phyloP scores from a whole-genome alignment of 371 early-diverging fungal species.

The Saksenaea oblongispora region DNA sequence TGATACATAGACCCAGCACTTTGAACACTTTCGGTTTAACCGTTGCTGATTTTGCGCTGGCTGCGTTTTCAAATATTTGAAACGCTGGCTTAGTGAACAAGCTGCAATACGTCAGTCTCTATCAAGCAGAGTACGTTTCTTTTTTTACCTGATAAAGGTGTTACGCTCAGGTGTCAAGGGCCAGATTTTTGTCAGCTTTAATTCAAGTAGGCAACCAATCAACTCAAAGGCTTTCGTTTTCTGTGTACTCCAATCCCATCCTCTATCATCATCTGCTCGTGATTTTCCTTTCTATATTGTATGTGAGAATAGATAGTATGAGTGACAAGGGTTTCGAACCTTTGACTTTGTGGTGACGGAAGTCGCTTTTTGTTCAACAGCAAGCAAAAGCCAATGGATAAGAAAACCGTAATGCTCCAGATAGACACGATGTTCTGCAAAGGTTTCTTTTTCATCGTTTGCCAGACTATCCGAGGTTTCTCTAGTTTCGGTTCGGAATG shows the following conservation, averaged over 20 bases:
- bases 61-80: conserved; percentile 79
- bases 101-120: conserved; percentile 35
- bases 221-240: conserved; percentile 57
- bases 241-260: conserved; percentile 64
- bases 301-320: too few relatives aligned
- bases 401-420: conserved; percentile 82
- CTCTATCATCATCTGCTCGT: conserved; percentile 25
- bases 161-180: conserved; percentile 78
- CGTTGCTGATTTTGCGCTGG: conserved; percentile 57
- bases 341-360: conserved; percentile 38
- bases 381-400: conserved; percentile 68
- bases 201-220: conserved; percentile 56
- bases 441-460: conserved; percentile 66
- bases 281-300: conserved; percentile 29
- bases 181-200: conserved; percentile 80
- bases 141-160: conserved; percentile 63
- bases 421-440: conserved; percentile 58
- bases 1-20: conserved; percentile 65
- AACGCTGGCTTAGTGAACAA: conserved; percentile 86
- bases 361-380: conserved; percentile 60
- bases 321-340: conserved; percentile 7
- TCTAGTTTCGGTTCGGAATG: conserved; percentile 65
- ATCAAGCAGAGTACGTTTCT: neutral
- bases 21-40: conserved; percentile 64
- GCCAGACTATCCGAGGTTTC: conserved; percentile 60